Conservation (phyloP, 306 rosid genomes). For the Sicyos baderoa region DNA sequence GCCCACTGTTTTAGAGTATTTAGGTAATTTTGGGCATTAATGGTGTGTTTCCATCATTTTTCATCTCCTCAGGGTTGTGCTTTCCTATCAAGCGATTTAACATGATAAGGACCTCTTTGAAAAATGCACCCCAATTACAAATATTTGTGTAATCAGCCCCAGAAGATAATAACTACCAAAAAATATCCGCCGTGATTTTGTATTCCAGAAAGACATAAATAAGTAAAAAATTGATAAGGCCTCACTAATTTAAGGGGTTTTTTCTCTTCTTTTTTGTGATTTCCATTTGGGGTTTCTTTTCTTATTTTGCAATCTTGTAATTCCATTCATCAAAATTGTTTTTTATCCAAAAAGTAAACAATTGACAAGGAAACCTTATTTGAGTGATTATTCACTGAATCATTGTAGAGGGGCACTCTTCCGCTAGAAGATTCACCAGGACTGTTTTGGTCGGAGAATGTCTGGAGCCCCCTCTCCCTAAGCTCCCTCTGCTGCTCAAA, state of each 20-base stretch:
- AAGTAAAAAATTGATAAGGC: neutral
- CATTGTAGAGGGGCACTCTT: constrained; percentile 52
- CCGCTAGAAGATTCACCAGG: constrained; percentile 57
- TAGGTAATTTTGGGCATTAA: neutral
- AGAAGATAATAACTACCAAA: neutral
- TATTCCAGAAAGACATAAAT: neutral
- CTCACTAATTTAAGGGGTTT: no score
- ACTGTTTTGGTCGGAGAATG: constrained; percentile 60
- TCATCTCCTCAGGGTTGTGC: neutral
- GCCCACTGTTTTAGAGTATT: neutral
- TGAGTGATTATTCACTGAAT: constrained; percentile 49
- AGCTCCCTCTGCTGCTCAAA: constrained; percentile 99
- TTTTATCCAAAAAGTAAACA: neutral
- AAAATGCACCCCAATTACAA: neutral
- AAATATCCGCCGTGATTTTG: neutral
- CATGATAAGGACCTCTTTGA: neutral
- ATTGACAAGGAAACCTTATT: constrained; percentile 49
- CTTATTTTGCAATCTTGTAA: no score
- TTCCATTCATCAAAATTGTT: no score
- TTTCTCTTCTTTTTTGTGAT: no score
- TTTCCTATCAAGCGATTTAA: neutral
- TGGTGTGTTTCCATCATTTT: constrained; percentile 3
- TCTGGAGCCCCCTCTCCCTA: constrained; percentile 80
- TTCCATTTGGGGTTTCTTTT: no score
- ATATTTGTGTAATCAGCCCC: neutral